phyloP scores from a whole-genome alignment of 352 stramenopile species.

The Peronospora belbahrii region DNA sequence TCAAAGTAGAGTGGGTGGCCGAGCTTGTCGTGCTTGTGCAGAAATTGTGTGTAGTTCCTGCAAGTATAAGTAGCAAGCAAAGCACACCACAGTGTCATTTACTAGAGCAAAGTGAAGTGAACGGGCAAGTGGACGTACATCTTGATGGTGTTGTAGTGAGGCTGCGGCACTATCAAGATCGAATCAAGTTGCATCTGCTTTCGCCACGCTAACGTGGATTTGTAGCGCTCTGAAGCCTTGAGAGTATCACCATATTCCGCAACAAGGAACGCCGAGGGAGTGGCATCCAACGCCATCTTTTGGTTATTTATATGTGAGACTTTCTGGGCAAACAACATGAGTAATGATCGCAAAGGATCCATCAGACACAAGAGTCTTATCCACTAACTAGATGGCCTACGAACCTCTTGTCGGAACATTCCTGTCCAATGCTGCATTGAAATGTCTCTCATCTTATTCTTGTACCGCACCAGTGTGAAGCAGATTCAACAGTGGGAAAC shows the following conservation, averaged over 20 bases:
- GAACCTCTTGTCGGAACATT: slow-evolving; percentile 10
- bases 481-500: slow-evolving; percentile 5
- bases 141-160: slow-evolving; percentile 63
- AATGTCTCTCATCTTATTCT: neutral
- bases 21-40: slow-evolving; percentile 77
- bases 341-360: slow-evolving; percentile 1
- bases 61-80: neutral
- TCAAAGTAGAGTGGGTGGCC: slow-evolving; percentile 77
- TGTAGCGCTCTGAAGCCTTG: slow-evolving; percentile 56
- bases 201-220: slow-evolving; percentile 63
- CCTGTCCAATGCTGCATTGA: neutral
- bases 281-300: slow-evolving; percentile 5
- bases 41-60: slow-evolving; percentile 70
- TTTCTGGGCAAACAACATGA: slow-evolving; percentile 18
- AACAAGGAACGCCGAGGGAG: slow-evolving; percentile 53
- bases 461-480: neutral
- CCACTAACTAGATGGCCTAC: neutral
- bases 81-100: slow-evolving; percentile 3
- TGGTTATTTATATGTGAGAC: slow-evolving; percentile 21
- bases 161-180: slow-evolving; percentile 52
- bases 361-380: slow-evolving; percentile 1
- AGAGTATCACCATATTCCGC: slow-evolving; percentile 53
- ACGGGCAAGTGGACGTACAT: slow-evolving; percentile 17
- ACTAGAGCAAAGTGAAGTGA: neutral
- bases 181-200: slow-evolving; percentile 61